These are phyloP conservation scores for Fusarium oxysporum DNA, from an alignment of 2,329 filamentous ascomycete species.

Conservation along the genomic window DNA sequence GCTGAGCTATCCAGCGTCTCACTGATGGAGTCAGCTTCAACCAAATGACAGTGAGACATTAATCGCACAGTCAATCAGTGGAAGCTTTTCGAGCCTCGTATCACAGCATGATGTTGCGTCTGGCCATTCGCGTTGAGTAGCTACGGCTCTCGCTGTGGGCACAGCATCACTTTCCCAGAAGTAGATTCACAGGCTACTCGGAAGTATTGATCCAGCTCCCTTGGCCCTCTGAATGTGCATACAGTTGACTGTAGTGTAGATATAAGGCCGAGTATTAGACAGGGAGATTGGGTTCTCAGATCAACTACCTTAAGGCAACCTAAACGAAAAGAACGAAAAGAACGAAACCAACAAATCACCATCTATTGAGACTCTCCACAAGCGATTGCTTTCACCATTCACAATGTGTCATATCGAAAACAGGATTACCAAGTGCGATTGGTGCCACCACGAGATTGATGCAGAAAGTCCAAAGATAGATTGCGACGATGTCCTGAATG, in stretches of 20 bases:
- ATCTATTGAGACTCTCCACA: too few species aligned
- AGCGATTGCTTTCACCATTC: too few species aligned
- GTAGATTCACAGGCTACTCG: fast-evolving
- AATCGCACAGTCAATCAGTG: too few species aligned
- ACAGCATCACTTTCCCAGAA: not conserved
- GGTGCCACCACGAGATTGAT: too few species aligned
- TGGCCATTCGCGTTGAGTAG: fast-evolving
- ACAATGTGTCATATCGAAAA: too few species aligned
- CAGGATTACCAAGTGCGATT: too few species aligned
- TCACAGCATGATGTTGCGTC: not conserved
- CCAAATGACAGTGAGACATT: fast-evolving
- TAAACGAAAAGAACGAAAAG: not conserved
- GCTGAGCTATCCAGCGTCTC: not conserved
- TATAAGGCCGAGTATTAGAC: not conserved
- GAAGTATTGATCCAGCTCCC: fast-evolving
- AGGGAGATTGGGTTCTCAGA: fast-evolving
- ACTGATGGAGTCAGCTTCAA: not conserved
- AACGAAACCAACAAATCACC: too few species aligned
- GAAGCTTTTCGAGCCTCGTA: not conserved
- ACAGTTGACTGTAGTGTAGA: fast-evolving
- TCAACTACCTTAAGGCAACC: not conserved
- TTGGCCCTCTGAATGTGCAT: fast-evolving
- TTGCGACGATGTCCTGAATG: too few species aligned
- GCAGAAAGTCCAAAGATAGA: too few species aligned
- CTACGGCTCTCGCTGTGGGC: fast-evolving